Evolutionary conservation across 73 alveolate species (phyloP), one percentile per base, ranked within the genome.

Genomic region (Paramecium bursaria): DNA sequence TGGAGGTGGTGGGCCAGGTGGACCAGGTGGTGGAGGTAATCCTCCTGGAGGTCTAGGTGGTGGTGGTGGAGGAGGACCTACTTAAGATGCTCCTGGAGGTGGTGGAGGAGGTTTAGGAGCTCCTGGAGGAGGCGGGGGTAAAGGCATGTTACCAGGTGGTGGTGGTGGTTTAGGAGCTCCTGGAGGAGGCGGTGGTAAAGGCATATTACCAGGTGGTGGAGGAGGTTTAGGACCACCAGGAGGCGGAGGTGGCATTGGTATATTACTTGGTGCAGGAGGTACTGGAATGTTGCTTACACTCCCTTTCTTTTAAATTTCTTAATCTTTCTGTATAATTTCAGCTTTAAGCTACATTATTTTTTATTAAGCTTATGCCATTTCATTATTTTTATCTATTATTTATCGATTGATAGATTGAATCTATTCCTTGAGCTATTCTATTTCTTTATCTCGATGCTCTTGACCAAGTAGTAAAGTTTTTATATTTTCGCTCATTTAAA

Each of bases 41-140:
- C 93, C 93, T 15, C 85, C 91, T 17, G 75, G 80, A 4, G 94
- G 94, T 6, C 23, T 53, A 0, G 88, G 23, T 13, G 33, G 48
- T 9, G 57, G 57, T 29, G 92, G 90, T n/a, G 89, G 57, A 48
- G 92, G 85, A 47, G 93, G 92, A 11, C n/a, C 13, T 57, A 17
- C 33, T 11, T 30, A 30, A 2, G 47, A 14, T 0, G 76, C 51
- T 7, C 51, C 48, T 57, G 76, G 76, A 13, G 76, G 76, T 2
- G 76, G 76, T 25, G 76, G 76, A 57, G 76, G 76, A 23, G 76
- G 44, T 57, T n/a, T n/a, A n/a, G n/a, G n/a, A n/a, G n/a, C n/a
- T n/a, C n/a, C n/a, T 1, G 76, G 76, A 26, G 76, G 76, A 10
- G 88, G 86, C 5, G 95, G 94, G 19, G 77, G 76, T 48, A 27